Percentiles rank a stretch among this genome's conserved stretches.
phyloP scores from a whole-genome alignment of 2,329 filamentous ascomycete species.

The Hypoxylon sp. region DNA sequence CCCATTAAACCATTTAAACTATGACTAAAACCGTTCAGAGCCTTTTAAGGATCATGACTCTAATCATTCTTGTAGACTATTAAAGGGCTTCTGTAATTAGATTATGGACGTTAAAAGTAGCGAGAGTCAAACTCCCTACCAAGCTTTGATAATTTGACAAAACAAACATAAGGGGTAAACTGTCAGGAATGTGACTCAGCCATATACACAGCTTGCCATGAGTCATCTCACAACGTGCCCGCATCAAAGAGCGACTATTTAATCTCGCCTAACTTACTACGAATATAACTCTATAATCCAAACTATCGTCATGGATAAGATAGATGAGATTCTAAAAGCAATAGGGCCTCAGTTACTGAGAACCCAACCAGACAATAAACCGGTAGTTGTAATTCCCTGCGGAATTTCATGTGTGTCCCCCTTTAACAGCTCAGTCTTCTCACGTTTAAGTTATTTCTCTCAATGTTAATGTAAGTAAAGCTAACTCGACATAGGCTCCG shows the following conservation, averaged over 20 bases:
- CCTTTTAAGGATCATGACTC: too few relatives aligned
- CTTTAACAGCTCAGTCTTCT: too few relatives aligned
- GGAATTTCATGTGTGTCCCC: background rate
- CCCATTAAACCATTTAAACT: background rate
- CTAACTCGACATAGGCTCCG: background rate
- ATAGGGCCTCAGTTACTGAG: constrained; percentile 25
- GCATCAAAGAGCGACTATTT: background rate
- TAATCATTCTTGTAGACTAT: too few relatives aligned
- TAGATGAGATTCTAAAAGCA: constrained; percentile 10
- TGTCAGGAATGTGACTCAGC: background rate
- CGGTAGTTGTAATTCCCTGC: background rate
- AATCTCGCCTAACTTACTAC: background rate
- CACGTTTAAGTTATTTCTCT: too few relatives aligned
- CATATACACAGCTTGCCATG: background rate
- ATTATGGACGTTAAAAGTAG: too few relatives aligned
- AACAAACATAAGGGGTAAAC: too few relatives aligned
- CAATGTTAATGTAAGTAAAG: background rate
- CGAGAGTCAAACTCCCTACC: too few relatives aligned
- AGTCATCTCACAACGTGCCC: background rate
- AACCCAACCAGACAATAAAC: constrained; percentile 44
- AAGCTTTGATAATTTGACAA: too few relatives aligned
- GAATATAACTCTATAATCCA: too few relatives aligned
- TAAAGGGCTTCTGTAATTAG: too few relatives aligned
- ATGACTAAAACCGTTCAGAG: background rate
- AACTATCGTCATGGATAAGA: constrained; percentile 59